Base-by-base conservation (phyloP, 225 moss, liverwort and hornwort genomes). In the Rhytidiadelphus loreus region DNA sequence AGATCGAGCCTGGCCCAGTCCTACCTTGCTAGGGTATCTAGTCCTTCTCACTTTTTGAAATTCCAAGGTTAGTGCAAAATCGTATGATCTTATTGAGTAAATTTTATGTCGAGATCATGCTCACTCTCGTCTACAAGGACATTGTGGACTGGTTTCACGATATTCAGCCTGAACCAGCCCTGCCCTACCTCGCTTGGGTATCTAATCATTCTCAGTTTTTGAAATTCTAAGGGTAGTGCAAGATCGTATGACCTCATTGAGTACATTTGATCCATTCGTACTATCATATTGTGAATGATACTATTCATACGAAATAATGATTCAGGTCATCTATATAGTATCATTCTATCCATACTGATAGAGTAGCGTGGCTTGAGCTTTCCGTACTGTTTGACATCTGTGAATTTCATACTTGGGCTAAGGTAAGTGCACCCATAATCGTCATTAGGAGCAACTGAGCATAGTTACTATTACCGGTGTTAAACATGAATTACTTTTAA, bases 1-100 rank as follows among this genome's bases (percentile, higher is more conserved):
- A 94, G 63, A 91, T 98, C 74, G 91, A 95, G 70, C 95, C 95
- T 23, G 94, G 94, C 7, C 94, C 91, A 83, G 81, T 96, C 89
- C 15, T 96, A 95, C 77, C 90, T 92, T 12, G 85, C 91, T 8
- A 92, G 83, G 86, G 93, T 85, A n/a, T 55, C 25, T n/a, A 37
- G 24, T 77, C 44, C 16, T 73, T 14, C n/a, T 56, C 6, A 16
- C 16, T 82, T 41, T 61, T 82, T 10, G 24, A 48, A 48, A 63
- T 48, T 48, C 23, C 33, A 43, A 62, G 58, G 32, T 30, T 21
- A 60, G 14, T 81, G 20, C 13, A 60, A 9, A 21, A 29, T 81
- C 10, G 43, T 30, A 32, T 32, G 63, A 46, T 44, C 46, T 22
- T 32, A 16, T 32, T 15, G 30, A 81, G 22, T 81, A 8, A 22